These are phyloP conservation scores for Paramecium sexaurelia DNA, from an alignment of 73 alveolate genomes.

Conservation along the genomic window DNA sequence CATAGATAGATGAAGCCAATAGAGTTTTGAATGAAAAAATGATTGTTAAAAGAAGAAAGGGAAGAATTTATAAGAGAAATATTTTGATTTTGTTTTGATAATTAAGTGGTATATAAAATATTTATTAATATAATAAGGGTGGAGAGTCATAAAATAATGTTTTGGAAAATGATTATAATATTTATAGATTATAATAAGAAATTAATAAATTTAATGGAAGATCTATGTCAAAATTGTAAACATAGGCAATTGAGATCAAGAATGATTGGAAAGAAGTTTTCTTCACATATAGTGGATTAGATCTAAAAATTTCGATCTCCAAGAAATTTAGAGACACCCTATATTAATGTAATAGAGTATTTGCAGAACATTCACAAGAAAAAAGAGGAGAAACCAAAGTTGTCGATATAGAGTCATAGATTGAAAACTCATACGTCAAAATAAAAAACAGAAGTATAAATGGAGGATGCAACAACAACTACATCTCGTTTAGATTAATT, in stretches of 20 bases:
- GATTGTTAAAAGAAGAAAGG: too few species aligned
- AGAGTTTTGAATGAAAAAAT: too few species aligned
- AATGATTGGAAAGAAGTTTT: neutral
- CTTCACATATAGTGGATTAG: neutral
- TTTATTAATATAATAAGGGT: too few species aligned
- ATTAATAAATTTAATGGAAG: neutral
- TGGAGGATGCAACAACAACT: neutral
- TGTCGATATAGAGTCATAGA: neutral
- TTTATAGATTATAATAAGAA: neutral
- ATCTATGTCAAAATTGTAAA: conserved; percentile 3
- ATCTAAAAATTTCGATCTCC: neutral
- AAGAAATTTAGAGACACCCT: neutral
- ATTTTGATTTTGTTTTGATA: too few species aligned
- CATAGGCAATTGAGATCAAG: neutral
- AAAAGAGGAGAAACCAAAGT: neutral
- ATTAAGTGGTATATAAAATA: too few species aligned
- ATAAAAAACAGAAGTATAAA: neutral
- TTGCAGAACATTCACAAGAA: neutral
- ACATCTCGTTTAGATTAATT: conserved; percentile 1
- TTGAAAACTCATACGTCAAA: neutral
- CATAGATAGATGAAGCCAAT: too few species aligned
- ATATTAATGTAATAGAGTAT: neutral
- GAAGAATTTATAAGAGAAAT: too few species aligned
- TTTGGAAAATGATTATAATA: conserved; percentile 16
- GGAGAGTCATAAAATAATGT: neutral